These are phyloP conservation scores for Pichia sp. DNA, from an alignment of 1,139 yeast species.

Conservation along the genomic window DNA sequence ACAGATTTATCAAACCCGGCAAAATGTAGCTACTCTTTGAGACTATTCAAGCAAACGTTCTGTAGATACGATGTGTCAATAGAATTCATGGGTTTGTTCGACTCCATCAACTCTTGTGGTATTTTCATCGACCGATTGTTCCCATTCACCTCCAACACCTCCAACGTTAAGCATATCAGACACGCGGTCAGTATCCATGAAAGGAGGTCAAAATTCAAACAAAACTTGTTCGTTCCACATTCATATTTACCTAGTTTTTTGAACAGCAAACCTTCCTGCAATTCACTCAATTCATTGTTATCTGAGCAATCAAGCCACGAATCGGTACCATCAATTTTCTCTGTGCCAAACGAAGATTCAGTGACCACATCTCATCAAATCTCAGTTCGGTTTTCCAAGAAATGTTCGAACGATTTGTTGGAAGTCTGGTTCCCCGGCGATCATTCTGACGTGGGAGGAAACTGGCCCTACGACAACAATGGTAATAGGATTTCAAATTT, in stretches of 20 bases:
- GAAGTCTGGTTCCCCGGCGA: slow-evolving; percentile 66
- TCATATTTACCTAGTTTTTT: slow-evolving; percentile 11
- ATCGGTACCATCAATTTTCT: not conserved
- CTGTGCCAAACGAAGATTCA: slow-evolving; percentile 6
- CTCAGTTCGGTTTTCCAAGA: slow-evolving; percentile 5
- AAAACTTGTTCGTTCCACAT: slow-evolving; percentile 45
- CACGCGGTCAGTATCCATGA: slow-evolving; percentile 67
- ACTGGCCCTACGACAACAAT: slow-evolving; percentile 44
- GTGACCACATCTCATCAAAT: slow-evolving; percentile 14
- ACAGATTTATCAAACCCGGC: slow-evolving; percentile 26
- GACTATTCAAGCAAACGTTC: slow-evolving; percentile 51
- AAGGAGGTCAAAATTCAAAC: slow-evolving; percentile 57
- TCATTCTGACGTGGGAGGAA: slow-evolving; percentile 66
- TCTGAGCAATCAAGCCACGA: not conserved
- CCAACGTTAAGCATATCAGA: slow-evolving; percentile 52
- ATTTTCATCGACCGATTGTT: slow-evolving; percentile 51
- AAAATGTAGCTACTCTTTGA: slow-evolving; percentile 29
- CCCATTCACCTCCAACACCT: slow-evolving; percentile 50
- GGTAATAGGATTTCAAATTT: slow-evolving; percentile 42
- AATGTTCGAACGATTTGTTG: slow-evolving; percentile 36
- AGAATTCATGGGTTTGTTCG: slow-evolving; percentile 62
- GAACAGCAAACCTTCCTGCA: not conserved
- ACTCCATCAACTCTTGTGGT: slow-evolving; percentile 63
- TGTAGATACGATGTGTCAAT: slow-evolving; percentile 42
- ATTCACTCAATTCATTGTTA: not conserved